Evolutionary conservation across 225 moss, liverwort and hornwort genomes (phyloP).

Genomic region (Anthoceros angustus): DNA sequence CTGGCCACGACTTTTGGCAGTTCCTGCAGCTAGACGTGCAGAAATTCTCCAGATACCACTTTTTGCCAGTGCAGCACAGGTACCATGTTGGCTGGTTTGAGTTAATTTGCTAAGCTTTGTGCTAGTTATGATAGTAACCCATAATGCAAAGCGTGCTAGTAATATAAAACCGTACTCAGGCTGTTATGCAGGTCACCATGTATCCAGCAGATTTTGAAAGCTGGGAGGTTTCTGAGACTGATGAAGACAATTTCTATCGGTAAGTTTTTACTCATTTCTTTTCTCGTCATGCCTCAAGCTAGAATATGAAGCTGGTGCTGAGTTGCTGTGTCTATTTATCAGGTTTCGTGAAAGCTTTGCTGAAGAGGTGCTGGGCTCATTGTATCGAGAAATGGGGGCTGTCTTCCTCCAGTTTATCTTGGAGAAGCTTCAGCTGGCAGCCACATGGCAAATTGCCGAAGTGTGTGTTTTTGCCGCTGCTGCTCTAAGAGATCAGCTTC

Average conservation of each 20-base stretch:
- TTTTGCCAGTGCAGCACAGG: slow-evolving; percentile 37
- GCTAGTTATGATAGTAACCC: not conserved
- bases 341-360: slow-evolving; percentile 40
- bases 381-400: slow-evolving; percentile 28
- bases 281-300: not conserved
- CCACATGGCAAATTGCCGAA: slow-evolving; percentile 38
- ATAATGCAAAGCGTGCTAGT: not conserved
- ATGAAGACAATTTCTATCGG: slow-evolving; percentile 32
- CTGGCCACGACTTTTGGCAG: slow-evolving; percentile 31
- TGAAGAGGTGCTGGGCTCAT: slow-evolving; percentile 25
- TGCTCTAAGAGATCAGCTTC: slow-evolving; percentile 27
- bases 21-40: slow-evolving; percentile 25
- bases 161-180: not conserved
- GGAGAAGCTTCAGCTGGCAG: slow-evolving; percentile 21
- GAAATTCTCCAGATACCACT: slow-evolving; percentile 22
- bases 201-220: slow-evolving; percentile 15
- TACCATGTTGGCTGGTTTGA: not conserved
- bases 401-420: slow-evolving; percentile 27
- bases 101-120: not conserved
- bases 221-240: slow-evolving; percentile 22
- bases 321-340: not conserved
- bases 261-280: not conserved
- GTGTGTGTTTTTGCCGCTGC: slow-evolving; percentile 31
- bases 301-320: not conserved
- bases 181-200: slow-evolving; percentile 17